Percentiles rank a stretch among this genome's conserved stretches.
phyloP scores from a whole-genome alignment of 352 stramenopile species.

The Phytopythium litorale region DNA sequence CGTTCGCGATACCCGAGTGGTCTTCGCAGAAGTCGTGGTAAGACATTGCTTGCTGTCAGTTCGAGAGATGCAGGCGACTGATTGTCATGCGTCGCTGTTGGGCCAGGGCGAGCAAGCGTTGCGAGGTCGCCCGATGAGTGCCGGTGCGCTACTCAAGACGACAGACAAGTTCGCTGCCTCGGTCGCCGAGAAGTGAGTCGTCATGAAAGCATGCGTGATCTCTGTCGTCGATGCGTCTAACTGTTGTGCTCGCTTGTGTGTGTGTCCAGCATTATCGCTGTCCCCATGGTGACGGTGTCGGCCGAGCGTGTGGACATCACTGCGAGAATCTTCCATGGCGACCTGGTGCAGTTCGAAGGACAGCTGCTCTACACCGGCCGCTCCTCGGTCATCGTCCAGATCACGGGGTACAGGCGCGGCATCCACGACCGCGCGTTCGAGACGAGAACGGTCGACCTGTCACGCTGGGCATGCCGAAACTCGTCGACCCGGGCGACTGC shows the following conservation, averaged over 20 bases:
- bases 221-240: too few relatives aligned
- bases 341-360: constrained; percentile 34
- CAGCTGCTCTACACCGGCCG: constrained; percentile 29
- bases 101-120: constrained; percentile 37
- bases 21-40: constrained; percentile 14
- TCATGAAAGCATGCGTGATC: too few relatives aligned
- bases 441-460: constrained; percentile 22
- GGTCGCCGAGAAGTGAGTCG: constrained; percentile 29
- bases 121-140: constrained; percentile 37
- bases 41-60: background rate
- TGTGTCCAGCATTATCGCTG: constrained; percentile 12
- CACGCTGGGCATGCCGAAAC: constrained; percentile 17
- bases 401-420: constrained; percentile 30
- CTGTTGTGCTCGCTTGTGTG: too few relatives aligned
- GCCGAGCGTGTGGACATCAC: constrained; percentile 29
- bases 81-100: background rate
- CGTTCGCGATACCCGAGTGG: too few relatives aligned
- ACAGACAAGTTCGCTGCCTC: constrained; percentile 38
- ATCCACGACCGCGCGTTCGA: constrained; percentile 14
- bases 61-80: background rate
- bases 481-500: constrained; percentile 17
- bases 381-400: constrained; percentile 33
- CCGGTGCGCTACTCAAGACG: constrained; percentile 39
- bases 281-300: constrained; percentile 13
- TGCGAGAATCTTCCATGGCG: constrained; percentile 25